phyloP scores from a whole-genome alignment of 495 filamentous ascomycete species.

The Trichoderma parareesei region DNA sequence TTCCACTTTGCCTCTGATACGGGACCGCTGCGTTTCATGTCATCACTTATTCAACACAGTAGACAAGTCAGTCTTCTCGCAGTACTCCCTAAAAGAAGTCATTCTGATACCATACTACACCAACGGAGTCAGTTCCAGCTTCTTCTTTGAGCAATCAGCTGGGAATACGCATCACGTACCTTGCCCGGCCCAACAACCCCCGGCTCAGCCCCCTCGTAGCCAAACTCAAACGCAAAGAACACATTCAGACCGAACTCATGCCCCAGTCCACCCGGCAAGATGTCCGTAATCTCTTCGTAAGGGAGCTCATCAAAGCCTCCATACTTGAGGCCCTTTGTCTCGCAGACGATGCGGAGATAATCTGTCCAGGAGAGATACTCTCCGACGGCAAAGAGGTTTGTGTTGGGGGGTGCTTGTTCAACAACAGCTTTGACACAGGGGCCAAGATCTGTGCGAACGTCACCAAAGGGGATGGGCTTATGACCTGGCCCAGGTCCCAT shows the following conservation, averaged over 20 bases:
- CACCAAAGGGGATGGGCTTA: conserved; percentile 7
- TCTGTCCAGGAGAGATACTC: conserved; percentile 9
- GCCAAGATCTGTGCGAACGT: conserved; percentile 9
- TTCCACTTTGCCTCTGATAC: neutral
- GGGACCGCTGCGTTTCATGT: neutral
- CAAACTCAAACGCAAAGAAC: conserved; percentile 9
- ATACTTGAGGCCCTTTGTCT: neutral
- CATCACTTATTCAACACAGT: neutral
- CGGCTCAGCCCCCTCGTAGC: neutral
- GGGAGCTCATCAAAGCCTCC: conserved; percentile 1
- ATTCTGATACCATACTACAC: conserved; percentile 3
- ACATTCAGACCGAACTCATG: conserved; percentile 10
- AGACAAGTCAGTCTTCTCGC: conserved; percentile 1
- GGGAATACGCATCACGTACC: neutral
- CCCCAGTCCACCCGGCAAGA: conserved; percentile 4
- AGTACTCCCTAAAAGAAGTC: conserved; percentile 9
- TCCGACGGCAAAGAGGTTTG: conserved; percentile 6
- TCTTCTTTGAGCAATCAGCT: neutral
- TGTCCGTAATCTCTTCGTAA: neutral
- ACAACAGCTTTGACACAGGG: neutral
- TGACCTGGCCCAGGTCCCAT: neutral
- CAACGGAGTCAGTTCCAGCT: neutral
- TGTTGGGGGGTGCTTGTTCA: neutral
- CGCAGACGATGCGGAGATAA: neutral
- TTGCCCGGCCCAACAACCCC: neutral